Conservation (phyloP, 177 flowering plant genomes). For the Vitis hybrid region DNA sequence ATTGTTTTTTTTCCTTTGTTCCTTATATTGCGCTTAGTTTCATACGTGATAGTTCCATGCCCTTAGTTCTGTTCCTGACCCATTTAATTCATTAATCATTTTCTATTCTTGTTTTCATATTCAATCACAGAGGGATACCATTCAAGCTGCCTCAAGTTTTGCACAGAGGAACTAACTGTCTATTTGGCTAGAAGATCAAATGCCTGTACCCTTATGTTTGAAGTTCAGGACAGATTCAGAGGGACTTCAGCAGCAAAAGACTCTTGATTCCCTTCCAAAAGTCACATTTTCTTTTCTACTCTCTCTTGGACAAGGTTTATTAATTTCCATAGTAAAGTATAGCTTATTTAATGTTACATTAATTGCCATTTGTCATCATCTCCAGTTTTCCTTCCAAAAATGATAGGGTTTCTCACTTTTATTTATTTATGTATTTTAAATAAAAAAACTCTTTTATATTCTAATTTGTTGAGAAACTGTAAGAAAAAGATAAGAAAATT, state of each 20-base stretch:
- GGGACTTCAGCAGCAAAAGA: conserved; percentile 90
- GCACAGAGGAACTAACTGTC: conserved; percentile 84
- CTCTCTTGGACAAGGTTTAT: conserved; percentile 77
- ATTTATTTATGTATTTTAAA: too few relatives aligned
- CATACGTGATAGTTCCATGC: too few relatives aligned
- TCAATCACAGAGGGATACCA: conserved; percentile 70
- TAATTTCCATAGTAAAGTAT: conserved; percentile 33
- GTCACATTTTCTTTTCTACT: conserved; percentile 85
- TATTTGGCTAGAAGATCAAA: conserved; percentile 77
- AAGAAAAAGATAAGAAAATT: too few relatives aligned
- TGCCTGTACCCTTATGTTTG: conserved; percentile 91
- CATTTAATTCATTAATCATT: not conserved
- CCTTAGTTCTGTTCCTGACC: too few relatives aligned
- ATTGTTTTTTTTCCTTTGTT: too few relatives aligned
- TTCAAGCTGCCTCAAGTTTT: conserved; percentile 95
- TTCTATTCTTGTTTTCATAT: conserved; percentile 3
- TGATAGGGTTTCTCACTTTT: too few relatives aligned
- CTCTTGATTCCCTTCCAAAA: conserved; percentile 85
- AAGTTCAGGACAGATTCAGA: conserved; percentile 92
- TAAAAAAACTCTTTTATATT: too few relatives aligned
- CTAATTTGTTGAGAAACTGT: too few relatives aligned
- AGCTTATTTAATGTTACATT: too few relatives aligned
- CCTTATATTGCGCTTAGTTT: too few relatives aligned
- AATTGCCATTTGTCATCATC: not conserved
- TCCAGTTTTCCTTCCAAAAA: not conserved